These are phyloP conservation scores for Komagataella kurtzmanii DNA, from an alignment of 805 yeast genomes.

Conservation along the genomic window DNA sequence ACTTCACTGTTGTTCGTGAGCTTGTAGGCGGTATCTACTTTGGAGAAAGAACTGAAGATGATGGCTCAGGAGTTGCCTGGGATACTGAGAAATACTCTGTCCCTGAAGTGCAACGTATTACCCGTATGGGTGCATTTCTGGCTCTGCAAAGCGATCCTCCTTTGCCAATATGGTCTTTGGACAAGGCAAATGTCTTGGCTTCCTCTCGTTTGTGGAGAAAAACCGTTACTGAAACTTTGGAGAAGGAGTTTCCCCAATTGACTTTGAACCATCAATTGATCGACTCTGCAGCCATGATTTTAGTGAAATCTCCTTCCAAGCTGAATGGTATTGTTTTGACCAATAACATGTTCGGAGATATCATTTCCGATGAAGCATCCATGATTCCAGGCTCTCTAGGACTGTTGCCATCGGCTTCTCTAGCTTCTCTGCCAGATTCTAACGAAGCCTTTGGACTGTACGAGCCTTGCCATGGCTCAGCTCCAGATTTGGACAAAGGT, in stretches of 20 bases:
- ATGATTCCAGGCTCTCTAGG: conserved; percentile 98
- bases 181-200: conserved; percentile 95
- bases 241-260: conserved; percentile 82
- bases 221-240: conserved; percentile 76
- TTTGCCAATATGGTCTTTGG: conserved; percentile 88
- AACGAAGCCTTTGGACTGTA: conserved; percentile 91
- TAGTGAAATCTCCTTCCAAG: conserved; percentile 81
- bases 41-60: conserved; percentile 91
- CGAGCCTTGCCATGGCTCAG: conserved; percentile 98
- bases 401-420: conserved; percentile 87
- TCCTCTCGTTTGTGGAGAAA: conserved; percentile 94
- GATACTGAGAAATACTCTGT: conserved; percentile 91
- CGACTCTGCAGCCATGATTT: conserved; percentile 98
- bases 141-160: conserved; percentile 93
- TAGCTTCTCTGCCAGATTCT: conserved; percentile 93
- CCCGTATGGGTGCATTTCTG: conserved; percentile 96
- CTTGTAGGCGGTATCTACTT: conserved; percentile 97
- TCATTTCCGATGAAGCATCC: conserved; percentile 94
- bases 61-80: conserved; percentile 74
- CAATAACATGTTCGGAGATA: conserved; percentile 96
- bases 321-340: conserved; percentile 90
- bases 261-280: conserved; percentile 86
- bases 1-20: conserved; percentile 89
- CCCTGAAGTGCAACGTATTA: conserved; percentile 86
- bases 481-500: conserved; percentile 82